These are phyloP conservation scores for Wallacemonas rigidus DNA, from an alignment of 208 protist species.

Conservation along the genomic window DNA sequence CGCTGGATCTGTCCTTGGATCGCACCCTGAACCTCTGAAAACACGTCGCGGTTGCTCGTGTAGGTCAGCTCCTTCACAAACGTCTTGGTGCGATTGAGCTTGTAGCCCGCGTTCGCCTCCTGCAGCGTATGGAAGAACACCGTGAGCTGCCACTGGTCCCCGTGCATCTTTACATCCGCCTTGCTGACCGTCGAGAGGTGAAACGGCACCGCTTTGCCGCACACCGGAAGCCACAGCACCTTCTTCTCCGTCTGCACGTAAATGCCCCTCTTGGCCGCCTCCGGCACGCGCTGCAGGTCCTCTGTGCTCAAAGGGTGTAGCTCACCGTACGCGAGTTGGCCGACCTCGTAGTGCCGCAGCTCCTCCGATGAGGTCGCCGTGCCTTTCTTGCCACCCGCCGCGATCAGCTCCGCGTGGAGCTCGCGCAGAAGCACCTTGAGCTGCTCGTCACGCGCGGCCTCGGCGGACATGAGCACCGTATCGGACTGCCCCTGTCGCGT, in stretches of 20 bases:
- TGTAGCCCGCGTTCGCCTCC: constrained; percentile 80
- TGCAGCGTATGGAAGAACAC: constrained; percentile 91
- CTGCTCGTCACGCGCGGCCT: constrained; percentile 71
- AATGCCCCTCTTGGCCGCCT: constrained; percentile 49
- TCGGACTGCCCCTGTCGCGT: constrained; percentile 77
- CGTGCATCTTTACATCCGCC: constrained; percentile 86
- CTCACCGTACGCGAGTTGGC: constrained; percentile 72
- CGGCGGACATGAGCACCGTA: constrained; percentile 68
- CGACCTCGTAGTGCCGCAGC: constrained; percentile 63
- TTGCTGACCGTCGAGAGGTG: constrained; percentile 96
- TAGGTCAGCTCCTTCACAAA: constrained; percentile 92
- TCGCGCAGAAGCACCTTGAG: constrained; percentile 64
- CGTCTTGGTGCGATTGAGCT: constrained; percentile 77
- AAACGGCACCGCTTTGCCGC: constrained; percentile 90
- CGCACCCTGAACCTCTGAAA: constrained; percentile 53
- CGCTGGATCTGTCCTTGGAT: constrained; percentile 70
- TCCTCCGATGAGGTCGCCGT: constrained; percentile 56
- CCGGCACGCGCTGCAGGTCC: constrained; percentile 32
- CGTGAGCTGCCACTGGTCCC: constrained; percentile 67
- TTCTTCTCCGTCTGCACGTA: constrained; percentile 87
- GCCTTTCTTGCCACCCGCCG: constrained; percentile 77
- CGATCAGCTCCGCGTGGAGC: constrained; percentile 71
- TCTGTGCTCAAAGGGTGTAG: constrained; percentile 45
- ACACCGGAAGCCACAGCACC: constrained; percentile 94
- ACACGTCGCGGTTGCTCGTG: constrained; percentile 54